A percentile compares a stretch with the other conserved stretches of the same genome.
These are phyloP conservation scores for Wallacemonas sp. DNA, from an alignment of 208 protist species.

Conservation along the genomic window DNA sequence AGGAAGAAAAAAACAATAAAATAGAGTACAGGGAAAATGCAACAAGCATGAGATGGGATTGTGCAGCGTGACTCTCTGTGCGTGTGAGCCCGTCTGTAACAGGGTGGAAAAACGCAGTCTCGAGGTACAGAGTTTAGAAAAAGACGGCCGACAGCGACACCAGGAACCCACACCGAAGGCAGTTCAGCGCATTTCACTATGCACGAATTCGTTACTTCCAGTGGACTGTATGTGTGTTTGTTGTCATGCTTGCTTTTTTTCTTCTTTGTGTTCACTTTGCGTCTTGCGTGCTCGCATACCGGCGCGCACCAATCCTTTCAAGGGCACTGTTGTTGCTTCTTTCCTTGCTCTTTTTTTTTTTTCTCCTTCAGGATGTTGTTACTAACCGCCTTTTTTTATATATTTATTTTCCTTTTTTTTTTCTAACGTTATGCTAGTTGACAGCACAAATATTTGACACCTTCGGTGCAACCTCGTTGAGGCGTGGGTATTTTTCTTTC, in stretches of 20 bases:
- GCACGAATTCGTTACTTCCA: neutral
- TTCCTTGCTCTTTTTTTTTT: conserved; percentile 1
- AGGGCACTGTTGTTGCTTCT: neutral
- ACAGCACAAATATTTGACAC: neutral
- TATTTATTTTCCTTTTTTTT: conserved; percentile 16
- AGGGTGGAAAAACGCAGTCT: too few species aligned
- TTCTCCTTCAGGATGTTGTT: neutral
- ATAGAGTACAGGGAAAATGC: too few species aligned
- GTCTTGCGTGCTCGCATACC: neutral
- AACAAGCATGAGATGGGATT: too few species aligned
- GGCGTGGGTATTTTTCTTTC: neutral
- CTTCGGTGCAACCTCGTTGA: neutral
- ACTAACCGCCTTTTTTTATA: neutral
- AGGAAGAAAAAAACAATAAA: neutral
- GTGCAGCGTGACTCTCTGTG: too few species aligned
- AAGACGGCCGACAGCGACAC: too few species aligned
- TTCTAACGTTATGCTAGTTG: conserved; percentile 7
- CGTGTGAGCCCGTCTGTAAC: too few species aligned
- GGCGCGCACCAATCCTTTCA: too few species aligned
- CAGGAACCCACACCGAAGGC: neutral
- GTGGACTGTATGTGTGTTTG: too few species aligned
- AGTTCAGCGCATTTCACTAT: neutral
- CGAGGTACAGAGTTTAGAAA: too few species aligned
- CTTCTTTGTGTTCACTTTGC: conserved; percentile 16
- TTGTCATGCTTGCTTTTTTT: neutral